These are phyloP conservation scores for Whalleya microplaca DNA, from an alignment of 2,329 filamentous ascomycete species.

Conservation along the genomic window DNA sequence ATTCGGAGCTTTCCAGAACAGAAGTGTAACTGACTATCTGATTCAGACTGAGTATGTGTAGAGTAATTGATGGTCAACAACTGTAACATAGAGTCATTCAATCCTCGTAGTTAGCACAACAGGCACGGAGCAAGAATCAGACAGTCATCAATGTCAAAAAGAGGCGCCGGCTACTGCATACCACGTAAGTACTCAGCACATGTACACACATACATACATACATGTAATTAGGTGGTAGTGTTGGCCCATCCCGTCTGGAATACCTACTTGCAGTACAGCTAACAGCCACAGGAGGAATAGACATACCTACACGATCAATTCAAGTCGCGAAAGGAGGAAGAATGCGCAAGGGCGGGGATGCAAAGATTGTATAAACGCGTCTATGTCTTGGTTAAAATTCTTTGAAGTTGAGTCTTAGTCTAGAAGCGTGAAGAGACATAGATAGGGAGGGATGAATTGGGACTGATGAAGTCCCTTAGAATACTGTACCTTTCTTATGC, in stretches of 20 bases:
- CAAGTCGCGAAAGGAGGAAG: background rate
- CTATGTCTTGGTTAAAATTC: background rate
- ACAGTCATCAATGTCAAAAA: background rate
- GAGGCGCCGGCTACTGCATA: background rate
- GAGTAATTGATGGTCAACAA: background rate
- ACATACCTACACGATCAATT: too few species aligned
- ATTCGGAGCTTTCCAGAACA: background rate
- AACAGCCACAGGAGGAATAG: background rate
- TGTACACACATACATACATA: background rate
- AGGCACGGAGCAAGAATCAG: background rate
- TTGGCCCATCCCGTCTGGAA: background rate
- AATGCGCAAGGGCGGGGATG: background rate
- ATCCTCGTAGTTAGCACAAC: background rate
- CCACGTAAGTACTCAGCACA: background rate
- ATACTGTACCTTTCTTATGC: too few species aligned
- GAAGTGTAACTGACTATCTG: background rate
- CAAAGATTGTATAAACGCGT: background rate
- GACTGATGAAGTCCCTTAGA: too few species aligned
- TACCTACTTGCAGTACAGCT: background rate
- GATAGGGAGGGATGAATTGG: too few species aligned
- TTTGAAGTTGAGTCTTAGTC: background rate
- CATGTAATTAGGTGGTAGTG: background rate
- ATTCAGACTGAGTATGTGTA: background rate
- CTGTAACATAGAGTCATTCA: too few species aligned
- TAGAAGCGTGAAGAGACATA: background rate